phyloP scores from a whole-genome alignment of 2,329 filamentous ascomycete genomes.

The Botrytis porri region DNA sequence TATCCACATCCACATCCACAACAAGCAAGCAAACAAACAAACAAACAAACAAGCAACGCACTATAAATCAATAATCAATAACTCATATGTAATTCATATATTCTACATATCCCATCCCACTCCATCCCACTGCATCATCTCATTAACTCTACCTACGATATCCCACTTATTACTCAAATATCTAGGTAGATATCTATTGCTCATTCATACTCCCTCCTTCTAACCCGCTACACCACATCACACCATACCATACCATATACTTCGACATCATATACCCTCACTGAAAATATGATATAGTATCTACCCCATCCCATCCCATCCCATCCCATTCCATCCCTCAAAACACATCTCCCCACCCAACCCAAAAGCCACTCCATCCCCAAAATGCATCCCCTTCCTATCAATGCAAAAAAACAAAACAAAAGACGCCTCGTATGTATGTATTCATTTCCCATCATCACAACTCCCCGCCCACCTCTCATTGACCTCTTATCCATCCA shows the following conservation, averaged over 20 bases:
- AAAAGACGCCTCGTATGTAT: not conserved
- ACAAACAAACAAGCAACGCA: not conserved
- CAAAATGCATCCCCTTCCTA: not conserved
- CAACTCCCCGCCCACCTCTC: not conserved
- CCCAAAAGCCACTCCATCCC: not conserved
- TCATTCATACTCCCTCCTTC: not conserved
- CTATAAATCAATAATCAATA: not conserved
- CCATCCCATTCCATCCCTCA: not conserved
- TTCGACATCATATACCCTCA: not conserved
- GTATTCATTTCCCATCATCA: not conserved
- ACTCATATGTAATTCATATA: not conserved
- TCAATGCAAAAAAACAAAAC: not conserved
- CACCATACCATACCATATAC: not conserved
- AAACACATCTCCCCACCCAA: not conserved
- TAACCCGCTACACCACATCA: not conserved
- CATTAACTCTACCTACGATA: too few species aligned
- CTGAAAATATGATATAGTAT: not conserved
- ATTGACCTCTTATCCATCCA: not conserved
- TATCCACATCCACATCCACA: too few species aligned
- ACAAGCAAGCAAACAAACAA: not conserved
- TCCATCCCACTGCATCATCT: too few species aligned
- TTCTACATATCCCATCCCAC: not conserved
- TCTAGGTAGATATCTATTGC: not conserved
- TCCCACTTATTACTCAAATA: not conserved
- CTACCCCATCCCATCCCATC: not conserved